Conservation (phyloP, 495 filamentous ascomycete genomes). For the Aspergillus ostianus region DNA sequence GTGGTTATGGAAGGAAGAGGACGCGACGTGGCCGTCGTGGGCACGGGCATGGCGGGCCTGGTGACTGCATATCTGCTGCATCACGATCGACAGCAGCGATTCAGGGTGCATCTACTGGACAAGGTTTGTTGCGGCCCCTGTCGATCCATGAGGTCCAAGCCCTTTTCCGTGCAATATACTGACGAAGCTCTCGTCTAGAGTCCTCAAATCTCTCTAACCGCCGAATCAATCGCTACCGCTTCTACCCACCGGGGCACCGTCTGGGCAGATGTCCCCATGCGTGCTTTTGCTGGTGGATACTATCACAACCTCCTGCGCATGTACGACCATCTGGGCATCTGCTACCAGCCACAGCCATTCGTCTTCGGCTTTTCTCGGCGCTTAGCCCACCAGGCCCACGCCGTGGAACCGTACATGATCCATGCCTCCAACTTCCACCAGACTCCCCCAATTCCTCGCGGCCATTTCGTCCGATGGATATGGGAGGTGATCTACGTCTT, state of each 20-base stretch:
- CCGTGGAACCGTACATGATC: slow-evolving; percentile 30
- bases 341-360: slow-evolving; percentile 43
- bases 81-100: slow-evolving; percentile 38
- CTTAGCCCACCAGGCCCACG: slow-evolving; percentile 14
- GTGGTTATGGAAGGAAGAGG: not conserved
- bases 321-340: slow-evolving; percentile 49
- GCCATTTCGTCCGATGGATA: slow-evolving; percentile 24
- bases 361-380: slow-evolving; percentile 33
- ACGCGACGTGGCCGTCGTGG: slow-evolving; percentile 4
- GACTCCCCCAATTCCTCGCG: slow-evolving; percentile 35
- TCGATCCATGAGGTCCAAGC: not conserved
- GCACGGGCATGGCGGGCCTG: slow-evolving; percentile 50
- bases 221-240: slow-evolving; percentile 19
- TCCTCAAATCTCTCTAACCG: slow-evolving; percentile 22
- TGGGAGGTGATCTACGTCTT: slow-evolving; percentile 37
- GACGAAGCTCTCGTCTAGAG: slow-evolving; percentile 10
- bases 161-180: not conserved
- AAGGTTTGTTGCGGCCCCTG: slow-evolving; percentile 25
- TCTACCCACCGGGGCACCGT: slow-evolving; percentile 1
- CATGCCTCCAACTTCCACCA: slow-evolving; percentile 49
- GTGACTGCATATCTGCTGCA: slow-evolving; percentile 49
- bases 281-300: slow-evolving; percentile 51
- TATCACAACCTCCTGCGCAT: slow-evolving; percentile 51
- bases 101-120: slow-evolving; percentile 45
- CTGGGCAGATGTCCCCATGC: slow-evolving; percentile 54